A percentile compares a stretch with the other conserved stretches of the same genome.
phyloP scores from a whole-genome alignment of 169 alveolate species.

The Cryptosporidium ubiquitum region DNA sequence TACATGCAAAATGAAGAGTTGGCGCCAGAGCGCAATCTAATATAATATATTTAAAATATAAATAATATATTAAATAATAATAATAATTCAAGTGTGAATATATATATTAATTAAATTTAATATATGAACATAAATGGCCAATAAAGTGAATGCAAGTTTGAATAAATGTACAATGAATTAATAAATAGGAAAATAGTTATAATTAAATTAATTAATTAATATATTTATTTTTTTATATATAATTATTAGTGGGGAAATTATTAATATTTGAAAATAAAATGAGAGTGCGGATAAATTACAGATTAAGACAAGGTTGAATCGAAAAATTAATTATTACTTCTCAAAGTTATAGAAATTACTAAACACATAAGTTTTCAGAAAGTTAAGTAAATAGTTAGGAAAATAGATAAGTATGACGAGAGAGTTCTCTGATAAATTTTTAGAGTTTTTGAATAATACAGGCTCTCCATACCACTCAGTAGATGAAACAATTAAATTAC shows the following conservation, averaged over 20 bases:
- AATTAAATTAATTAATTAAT: no score
- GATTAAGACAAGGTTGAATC: neutral
- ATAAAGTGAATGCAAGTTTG: neutral
- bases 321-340: neutral
- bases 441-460: conserved; percentile 81
- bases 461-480: conserved; percentile 87
- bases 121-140: no score
- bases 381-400: neutral
- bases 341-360: neutral
- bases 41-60: no score
- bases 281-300: neutral
- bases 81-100: no score
- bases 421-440: conserved; percentile 74
- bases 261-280: neutral
- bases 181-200: no score
- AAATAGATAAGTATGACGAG: neutral
- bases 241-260: neutral
- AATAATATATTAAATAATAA: no score
- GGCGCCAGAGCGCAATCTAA: neutral
- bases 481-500: conserved; percentile 71
- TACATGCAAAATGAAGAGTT: neutral
- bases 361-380: neutral
- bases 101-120: no score
- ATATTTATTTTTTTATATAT: no score
- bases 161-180: no score